Percentiles rank a stretch among this genome's conserved stretches.
Conservation (phyloP, 495 filamentous ascomycete species). For the Podospora appendiculata region DNA sequence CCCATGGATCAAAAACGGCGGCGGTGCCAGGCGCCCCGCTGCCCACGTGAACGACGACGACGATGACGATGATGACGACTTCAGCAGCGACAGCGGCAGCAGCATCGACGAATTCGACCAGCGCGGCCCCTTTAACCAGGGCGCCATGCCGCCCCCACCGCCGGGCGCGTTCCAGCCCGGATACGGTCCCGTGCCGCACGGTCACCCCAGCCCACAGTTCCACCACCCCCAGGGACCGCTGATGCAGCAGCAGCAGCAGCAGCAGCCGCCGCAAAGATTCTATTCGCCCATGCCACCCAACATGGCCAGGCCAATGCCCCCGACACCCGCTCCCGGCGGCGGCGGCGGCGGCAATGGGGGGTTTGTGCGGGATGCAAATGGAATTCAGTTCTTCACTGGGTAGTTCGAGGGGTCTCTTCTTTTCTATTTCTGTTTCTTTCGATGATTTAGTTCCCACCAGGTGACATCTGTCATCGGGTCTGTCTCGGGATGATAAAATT, state of each 20-base stretch:
- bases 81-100: constrained; percentile 7
- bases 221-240: background rate
- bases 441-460: too few species aligned
- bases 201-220: background rate
- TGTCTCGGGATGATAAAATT: too few species aligned
- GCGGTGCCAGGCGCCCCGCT: background rate
- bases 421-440: too few species aligned
- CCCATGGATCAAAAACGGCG: constrained; percentile 1
- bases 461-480: too few species aligned
- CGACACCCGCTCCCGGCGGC: background rate
- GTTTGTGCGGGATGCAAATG: too few species aligned
- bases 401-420: too few species aligned
- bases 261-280: background rate
- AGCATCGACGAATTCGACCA: background rate
- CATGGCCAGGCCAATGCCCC: background rate
- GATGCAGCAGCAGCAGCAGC: too few species aligned
- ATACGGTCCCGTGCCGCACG: background rate
- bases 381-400: too few species aligned
- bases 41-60: constrained; percentile 5
- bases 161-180: constrained; percentile 10
- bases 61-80: constrained; percentile 5
- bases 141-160: constrained; percentile 1
- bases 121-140: background rate
- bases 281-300: background rate
- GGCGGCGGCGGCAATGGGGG: too few species aligned